Evolutionary conservation across 2,329 filamentous ascomycete genomes (phyloP), one percentile per base, ranked within the genome.

Genomic region (Piedraia hortae): DNA sequence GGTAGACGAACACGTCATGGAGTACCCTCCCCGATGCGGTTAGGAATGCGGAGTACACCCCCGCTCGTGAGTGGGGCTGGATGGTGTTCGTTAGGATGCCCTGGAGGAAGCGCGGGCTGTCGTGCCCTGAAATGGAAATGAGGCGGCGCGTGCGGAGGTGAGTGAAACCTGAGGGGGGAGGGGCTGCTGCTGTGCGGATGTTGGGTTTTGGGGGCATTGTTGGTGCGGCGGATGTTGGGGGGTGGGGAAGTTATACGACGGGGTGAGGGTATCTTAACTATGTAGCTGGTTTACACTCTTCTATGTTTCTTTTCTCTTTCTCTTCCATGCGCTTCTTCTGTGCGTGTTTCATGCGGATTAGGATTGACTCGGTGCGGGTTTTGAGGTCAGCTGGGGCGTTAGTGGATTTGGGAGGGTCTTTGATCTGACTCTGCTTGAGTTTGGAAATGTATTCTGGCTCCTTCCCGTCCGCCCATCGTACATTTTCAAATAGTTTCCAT

Each of bases 1-100:
- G 69, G 51, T 90, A 91, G 21, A 97, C 55, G 44, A 93, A 89
- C 23, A 78, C 71, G 47, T 97, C 85, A 49, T 82, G 62, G 19
- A 91, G 51, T 6, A 97, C 59, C 26, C 80, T 62, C 18, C 85
- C 85, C 15, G 46, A 45, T 5, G 82, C 75, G 33, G 72, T 89
- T 18, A 97, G 54, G 37, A 97, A 90, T 0, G 67, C 75, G 4
- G 70, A 58, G 46, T 89, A 93, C 42, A 71, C 66, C 3, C 64
- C 68, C 1, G 50, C 46, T 3, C 33, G 36, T 12, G 44, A 44
- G 2, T 47, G 29, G 0, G 24, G 13, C 23, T 61, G 44, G 30
- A 77, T 59, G 30, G 67, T 70, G 30, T 69, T 62, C 1, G 82
- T 90, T 31, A 85, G 61, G 25, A 89, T 62, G 24, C 82, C 80